Conservation (phyloP, 352 stramenopile species). For the Globisporangium echinulatum region DNA sequence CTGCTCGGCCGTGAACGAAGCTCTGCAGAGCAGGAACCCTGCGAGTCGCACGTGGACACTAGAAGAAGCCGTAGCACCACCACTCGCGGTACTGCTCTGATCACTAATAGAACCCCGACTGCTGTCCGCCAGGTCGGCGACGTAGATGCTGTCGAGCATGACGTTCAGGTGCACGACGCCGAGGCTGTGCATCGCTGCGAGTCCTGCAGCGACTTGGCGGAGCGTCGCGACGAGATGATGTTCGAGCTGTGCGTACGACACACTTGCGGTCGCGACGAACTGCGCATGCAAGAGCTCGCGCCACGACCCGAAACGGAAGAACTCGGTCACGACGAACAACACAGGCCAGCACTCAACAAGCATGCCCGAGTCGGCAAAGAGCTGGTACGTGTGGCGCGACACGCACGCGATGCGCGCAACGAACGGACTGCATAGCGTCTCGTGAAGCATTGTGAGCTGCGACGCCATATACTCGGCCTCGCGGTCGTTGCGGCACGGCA, state of each 20-base stretch:
- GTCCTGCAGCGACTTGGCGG: slow-evolving; percentile 37
- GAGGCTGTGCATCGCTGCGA: slow-evolving; percentile 49
- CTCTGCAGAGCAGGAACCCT: slow-evolving; percentile 38
- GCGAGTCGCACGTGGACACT: slow-evolving; percentile 25
- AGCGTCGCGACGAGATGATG: slow-evolving; percentile 28
- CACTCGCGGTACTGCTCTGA: not conserved
- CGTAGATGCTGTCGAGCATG: slow-evolving; percentile 41
- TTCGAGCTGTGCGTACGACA: slow-evolving; percentile 21
- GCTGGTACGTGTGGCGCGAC: slow-evolving; percentile 51
- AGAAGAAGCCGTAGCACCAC: not conserved
- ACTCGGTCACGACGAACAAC: slow-evolving; percentile 42
- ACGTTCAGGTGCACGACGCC: slow-evolving; percentile 51
- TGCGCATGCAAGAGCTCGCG: slow-evolving; percentile 17
- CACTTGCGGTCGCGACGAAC: slow-evolving; percentile 6
- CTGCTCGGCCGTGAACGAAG: slow-evolving; percentile 24
- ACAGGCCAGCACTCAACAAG: slow-evolving; percentile 57
- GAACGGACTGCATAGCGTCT: slow-evolving; percentile 32
- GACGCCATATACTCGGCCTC: slow-evolving; percentile 30
- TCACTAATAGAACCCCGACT: not conserved
- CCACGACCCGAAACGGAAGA: slow-evolving; percentile 36
- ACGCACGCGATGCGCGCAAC: slow-evolving; percentile 21
- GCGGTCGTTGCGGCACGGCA: slow-evolving; percentile 35
- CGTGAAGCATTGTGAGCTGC: slow-evolving; percentile 29
- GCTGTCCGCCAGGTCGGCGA: slow-evolving; percentile 2
- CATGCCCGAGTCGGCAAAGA: slow-evolving; percentile 53